Conservation (phyloP, 306 rosid species). For the Oemleria cerasiformis region DNA sequence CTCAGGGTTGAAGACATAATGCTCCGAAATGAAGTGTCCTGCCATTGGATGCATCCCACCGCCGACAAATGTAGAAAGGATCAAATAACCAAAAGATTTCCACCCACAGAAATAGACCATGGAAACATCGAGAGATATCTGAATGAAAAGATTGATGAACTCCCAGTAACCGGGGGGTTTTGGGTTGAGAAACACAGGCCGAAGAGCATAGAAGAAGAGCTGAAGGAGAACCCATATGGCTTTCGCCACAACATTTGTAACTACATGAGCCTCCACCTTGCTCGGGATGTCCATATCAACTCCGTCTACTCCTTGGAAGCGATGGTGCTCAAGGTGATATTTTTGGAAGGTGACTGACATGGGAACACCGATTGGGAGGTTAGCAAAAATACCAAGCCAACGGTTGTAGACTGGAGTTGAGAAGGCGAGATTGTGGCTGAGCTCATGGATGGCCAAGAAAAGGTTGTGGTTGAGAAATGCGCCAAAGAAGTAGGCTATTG, state of each 20-base stretch:
- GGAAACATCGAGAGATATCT: constrained; percentile 56
- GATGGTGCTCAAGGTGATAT: constrained; percentile 93
- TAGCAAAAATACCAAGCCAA: constrained; percentile 87
- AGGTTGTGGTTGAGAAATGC: constrained; percentile 95
- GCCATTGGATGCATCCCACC: constrained; percentile 99
- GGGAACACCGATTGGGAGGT: constrained; percentile 92
- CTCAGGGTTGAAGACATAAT: constrained; percentile 75
- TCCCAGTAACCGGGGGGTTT: constrained; percentile 93
- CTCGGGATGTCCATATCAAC: constrained; percentile 91
- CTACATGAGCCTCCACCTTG: constrained; percentile 63
- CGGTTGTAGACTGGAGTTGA: constrained; percentile 70
- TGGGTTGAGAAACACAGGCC: constrained; percentile 81
- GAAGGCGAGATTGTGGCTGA: constrained; percentile 96
- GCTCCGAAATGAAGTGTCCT: constrained; percentile 96
- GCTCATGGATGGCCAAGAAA: constrained; percentile 93
- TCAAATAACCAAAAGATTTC: constrained; percentile 72
- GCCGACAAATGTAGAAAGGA: constrained; percentile 82
- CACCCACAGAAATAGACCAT: constrained; percentile 73
- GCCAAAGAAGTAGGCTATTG: constrained; percentile 81
- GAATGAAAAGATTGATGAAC: constrained; percentile 61
- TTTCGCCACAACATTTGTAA: constrained; percentile 54
- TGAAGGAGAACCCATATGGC: constrained; percentile 74
- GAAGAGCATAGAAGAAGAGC: constrained; percentile 83
- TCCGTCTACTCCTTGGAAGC: constrained; percentile 91
- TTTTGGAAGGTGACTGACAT: constrained; percentile 95